phyloP scores from a whole-genome alignment of 306 rosid species.

The Quercus ilex region DNA sequence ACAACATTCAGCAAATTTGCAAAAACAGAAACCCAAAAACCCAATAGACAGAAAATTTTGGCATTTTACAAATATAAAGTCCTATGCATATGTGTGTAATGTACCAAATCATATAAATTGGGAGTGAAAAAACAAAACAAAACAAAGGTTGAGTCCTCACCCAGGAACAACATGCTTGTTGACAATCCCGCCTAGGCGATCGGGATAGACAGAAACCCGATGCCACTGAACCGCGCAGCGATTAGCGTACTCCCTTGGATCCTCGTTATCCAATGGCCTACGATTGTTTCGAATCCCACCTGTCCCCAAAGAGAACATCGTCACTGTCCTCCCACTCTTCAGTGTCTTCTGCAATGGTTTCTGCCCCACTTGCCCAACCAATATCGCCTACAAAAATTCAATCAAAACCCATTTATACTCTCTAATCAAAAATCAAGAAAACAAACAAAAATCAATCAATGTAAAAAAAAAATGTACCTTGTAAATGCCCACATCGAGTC shows the following conservation, averaged over 20 bases:
- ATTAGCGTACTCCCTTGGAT: conserved; percentile 71
- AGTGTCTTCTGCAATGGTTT: conserved; percentile 80
- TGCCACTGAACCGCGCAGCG: conserved; percentile 85
- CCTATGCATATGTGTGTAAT: background rate
- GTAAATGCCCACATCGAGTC: conserved; percentile 73
- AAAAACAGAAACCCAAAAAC: background rate
- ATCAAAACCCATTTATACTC: background rate
- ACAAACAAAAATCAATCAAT: background rate
- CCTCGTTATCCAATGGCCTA: conserved; percentile 71
- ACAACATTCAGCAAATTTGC: too few species aligned
- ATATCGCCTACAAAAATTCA: conserved; percentile 58
- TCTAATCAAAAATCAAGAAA: background rate
- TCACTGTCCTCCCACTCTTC: conserved; percentile 54
- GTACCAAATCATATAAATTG: background rate
- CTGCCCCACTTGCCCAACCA: conserved; percentile 83
- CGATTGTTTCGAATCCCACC: conserved; percentile 90
- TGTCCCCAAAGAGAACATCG: conserved; percentile 67
- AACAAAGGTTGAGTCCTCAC: conserved; percentile 27
- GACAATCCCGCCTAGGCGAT: conserved; percentile 46
- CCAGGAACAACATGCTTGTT: conserved; percentile 51
- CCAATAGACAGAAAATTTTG: background rate
- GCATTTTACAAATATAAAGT: too few species aligned
- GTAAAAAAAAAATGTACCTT: conserved; percentile 36
- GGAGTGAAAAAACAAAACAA: background rate
- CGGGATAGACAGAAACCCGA: conserved; percentile 69